Conservation (phyloP, 352 stramenopile genomes). For the Phytophthora citrophthora region DNA sequence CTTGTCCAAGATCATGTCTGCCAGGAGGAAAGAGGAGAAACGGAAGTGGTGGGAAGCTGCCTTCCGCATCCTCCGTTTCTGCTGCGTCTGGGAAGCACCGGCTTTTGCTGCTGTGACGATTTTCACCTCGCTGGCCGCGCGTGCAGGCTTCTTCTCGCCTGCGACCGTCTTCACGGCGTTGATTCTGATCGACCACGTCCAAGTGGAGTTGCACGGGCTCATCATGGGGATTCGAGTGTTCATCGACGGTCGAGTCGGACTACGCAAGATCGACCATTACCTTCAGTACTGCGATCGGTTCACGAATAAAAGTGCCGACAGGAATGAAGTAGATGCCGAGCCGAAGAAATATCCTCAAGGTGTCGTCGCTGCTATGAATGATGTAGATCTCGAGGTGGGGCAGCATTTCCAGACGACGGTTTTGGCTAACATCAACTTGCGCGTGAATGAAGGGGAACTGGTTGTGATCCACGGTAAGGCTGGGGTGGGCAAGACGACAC, state of each 20-base stretch:
- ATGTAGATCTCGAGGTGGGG: slow-evolving; percentile 26
- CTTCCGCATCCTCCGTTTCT: slow-evolving; percentile 41
- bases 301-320: slow-evolving; percentile 1
- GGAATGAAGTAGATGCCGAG: background rate
- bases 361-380: slow-evolving; percentile 31
- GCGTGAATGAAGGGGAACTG: slow-evolving; percentile 36
- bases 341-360: slow-evolving; percentile 19
- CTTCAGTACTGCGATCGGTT: slow-evolving; percentile 30
- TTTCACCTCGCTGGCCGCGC: slow-evolving; percentile 37
- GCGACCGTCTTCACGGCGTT: slow-evolving; percentile 46
- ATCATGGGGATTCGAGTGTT: slow-evolving; percentile 41
- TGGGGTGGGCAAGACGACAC: slow-evolving; percentile 47
- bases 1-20: slow-evolving; percentile 42
- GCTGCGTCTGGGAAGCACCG: slow-evolving; percentile 44
- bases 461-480: slow-evolving; percentile 50
- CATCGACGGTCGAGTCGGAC: slow-evolving; percentile 29
- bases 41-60: slow-evolving; percentile 29
- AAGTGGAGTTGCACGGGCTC: slow-evolving; percentile 40
- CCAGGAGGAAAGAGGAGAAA: slow-evolving; percentile 38
- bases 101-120: slow-evolving; percentile 43
- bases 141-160: slow-evolving; percentile 34
- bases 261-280: slow-evolving; percentile 33
- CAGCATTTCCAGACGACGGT: slow-evolving; percentile 34
- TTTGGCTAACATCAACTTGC: slow-evolving; percentile 38
- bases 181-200: slow-evolving; percentile 42